These are phyloP conservation scores for Luzula sylvatica DNA, from an alignment of 176 grass and related monocot species.

Conservation along the genomic window DNA sequence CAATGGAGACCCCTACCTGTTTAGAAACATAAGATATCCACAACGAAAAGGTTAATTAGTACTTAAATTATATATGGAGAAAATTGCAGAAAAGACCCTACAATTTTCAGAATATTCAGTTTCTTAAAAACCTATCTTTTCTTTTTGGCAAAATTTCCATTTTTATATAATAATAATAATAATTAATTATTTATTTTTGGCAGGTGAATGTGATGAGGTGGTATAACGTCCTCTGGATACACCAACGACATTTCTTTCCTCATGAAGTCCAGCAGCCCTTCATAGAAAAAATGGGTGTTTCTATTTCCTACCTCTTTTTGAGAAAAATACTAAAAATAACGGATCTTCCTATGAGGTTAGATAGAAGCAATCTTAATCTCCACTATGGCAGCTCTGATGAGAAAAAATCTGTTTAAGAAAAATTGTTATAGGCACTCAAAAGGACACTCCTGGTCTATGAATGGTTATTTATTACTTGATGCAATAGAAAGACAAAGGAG, in stretches of 20 bases:
- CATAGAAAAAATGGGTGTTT: slow-evolving; percentile 54
- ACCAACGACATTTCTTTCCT: slow-evolving; percentile 93
- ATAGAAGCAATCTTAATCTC: slow-evolving; percentile 94
- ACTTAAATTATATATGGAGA: no score
- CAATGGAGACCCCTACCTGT: slow-evolving; percentile 89
- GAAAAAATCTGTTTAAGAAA: no score
- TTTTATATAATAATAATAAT: no score
- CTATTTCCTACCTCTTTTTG: slow-evolving; percentile 16
- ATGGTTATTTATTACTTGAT: slow-evolving; percentile 82
- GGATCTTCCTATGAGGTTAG: slow-evolving; percentile 74
- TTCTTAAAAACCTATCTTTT: no score
- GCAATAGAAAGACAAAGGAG: slow-evolving; percentile 85
- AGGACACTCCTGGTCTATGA: slow-evolving; percentile 89
- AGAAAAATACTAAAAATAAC: slow-evolving; percentile 96
- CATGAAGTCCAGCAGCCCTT: slow-evolving; percentile 86
- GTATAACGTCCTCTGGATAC: slow-evolving; percentile 54
- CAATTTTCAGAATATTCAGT: no score
- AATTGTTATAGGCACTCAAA: slow-evolving; percentile 90
- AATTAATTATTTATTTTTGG: neutral
- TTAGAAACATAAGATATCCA: slow-evolving; percentile 94
- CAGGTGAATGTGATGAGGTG: slow-evolving; percentile 88
- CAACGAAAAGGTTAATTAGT: slow-evolving; percentile 73
- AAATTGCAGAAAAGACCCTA: neutral
- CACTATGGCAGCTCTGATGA: slow-evolving; percentile 91
- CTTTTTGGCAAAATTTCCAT: no score